Evolutionary conservation across 768 basidiomycete genomes (phyloP), one percentile per base, ranked within the genome.

Genomic region (Exsudoporus frostii): DNA sequence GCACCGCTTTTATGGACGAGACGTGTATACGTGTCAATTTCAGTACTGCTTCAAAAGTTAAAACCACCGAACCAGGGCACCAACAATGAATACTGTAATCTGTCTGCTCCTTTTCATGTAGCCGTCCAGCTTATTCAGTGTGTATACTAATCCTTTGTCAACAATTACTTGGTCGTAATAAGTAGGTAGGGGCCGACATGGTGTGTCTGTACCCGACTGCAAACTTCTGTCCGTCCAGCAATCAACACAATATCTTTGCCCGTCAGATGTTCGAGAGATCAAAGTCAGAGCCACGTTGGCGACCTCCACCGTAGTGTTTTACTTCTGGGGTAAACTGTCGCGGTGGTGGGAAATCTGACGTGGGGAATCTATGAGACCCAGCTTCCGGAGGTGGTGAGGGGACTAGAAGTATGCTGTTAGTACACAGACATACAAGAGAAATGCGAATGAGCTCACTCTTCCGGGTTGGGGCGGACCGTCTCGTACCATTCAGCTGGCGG

Each of bases 311-410:
- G 65, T 94, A 94, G 38, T 74, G 73, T 63, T 78, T 86, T 27
- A 66, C 60, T 30, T 65, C 73, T 6, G 68, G 63, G 33, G 66
- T 65, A 67, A 91, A 92, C 25, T 75, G 74, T 37, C 89, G 81
- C 5, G 91, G 91, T 14, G 84, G 83, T 1, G 91, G 91, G 65
- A 92, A 91, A 46, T 85, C 88, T 14, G 75, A 72, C n/a, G 84
- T 79, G 7, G 88, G 89, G 65, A 91, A 93, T 15, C 76, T 84
- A 63, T 90, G 86, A 22, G 76, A 67, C 9, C 89, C 89, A 38
- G 78, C 80, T 50, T 76, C 81, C 3, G 89, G 81, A 24, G 83
- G 83, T 7, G 82, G 82, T 5, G 79, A 73, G 20, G 82, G 78
- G 42, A 81, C 80, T 82, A 51, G 5, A 42, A 53, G 51, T 49